Conservation (phyloP, 805 yeast species). For the Teunomyces cretensis region DNA sequence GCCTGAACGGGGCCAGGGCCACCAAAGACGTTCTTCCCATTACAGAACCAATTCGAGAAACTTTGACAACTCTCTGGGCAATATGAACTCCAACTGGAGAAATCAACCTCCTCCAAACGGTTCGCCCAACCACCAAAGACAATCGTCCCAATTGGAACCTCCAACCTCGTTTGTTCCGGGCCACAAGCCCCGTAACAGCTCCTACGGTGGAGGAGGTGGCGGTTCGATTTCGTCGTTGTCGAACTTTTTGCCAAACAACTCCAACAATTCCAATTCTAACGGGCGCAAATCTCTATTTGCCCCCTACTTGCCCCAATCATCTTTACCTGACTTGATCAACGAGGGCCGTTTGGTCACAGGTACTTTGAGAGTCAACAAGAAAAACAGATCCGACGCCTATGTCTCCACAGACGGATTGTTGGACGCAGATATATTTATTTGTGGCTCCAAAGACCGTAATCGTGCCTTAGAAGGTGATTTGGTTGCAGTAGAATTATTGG, state of each 20-base stretch:
- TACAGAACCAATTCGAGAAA: constrained; percentile 39
- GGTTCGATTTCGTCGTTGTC: constrained; percentile 55
- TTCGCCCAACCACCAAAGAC: constrained; percentile 20
- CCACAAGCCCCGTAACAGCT: constrained; percentile 68
- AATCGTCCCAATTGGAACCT: constrained; percentile 33
- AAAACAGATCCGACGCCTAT: constrained; percentile 96
- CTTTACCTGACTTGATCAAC: constrained; percentile 81
- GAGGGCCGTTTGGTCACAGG: constrained; percentile 95
- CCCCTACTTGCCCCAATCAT: constrained; percentile 91
- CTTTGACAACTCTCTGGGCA: constrained; percentile 31
- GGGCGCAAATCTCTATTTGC: constrained; percentile 84
- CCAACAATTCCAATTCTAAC: constrained; percentile 18
- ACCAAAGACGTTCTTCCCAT: constrained; percentile 41
- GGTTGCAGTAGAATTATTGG: constrained; percentile 91
- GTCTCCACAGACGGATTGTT: constrained; percentile 95
- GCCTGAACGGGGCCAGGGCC: constrained; percentile 40
- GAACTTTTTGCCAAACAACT: constrained; percentile 33
- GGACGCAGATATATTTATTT: constrained; percentile 95
- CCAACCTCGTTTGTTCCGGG: constrained; percentile 65
- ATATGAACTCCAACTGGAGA: constrained; percentile 66
- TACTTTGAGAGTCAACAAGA: constrained; percentile 88
- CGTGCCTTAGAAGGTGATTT: constrained; percentile 96
- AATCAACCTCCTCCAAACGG: constrained; percentile 44
- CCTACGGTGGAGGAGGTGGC: constrained; percentile 58
- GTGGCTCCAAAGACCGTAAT: constrained; percentile 97